Conservation (phyloP, 495 filamentous ascomycete species). For the Podospora comata region DNA sequence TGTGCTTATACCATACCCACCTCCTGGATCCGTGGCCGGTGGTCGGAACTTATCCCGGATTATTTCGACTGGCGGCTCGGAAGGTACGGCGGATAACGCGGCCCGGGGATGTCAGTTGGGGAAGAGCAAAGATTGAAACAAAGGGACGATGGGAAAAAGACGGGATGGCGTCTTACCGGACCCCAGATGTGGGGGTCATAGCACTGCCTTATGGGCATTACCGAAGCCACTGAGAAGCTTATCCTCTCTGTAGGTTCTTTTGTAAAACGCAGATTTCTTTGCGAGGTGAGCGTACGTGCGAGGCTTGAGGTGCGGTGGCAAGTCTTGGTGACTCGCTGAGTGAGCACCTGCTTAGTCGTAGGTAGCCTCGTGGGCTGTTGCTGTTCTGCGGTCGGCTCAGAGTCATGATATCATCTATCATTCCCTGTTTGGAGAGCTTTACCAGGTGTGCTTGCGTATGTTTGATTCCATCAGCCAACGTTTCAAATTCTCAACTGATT, state of each 20-base stretch:
- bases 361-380: neutral
- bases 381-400: neutral
- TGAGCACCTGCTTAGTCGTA: neutral
- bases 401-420: neutral
- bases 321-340: neutral
- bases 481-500: neutral
- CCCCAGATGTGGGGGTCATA: neutral
- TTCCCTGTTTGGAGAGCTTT: neutral
- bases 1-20: neutral
- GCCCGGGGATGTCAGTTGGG: neutral
- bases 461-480: neutral
- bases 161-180: neutral
- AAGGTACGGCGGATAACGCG: neutral
- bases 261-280: neutral
- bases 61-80: neutral
- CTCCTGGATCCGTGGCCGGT: neutral
- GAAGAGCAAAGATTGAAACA: neutral
- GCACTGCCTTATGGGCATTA: neutral
- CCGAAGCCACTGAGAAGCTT: neutral
- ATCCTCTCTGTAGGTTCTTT: neutral
- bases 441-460: neutral
- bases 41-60: neutral
- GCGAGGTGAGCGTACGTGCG: neutral
- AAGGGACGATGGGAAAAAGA: neutral
- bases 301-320: neutral